These are phyloP conservation scores for Agaricus blazei DNA, from an alignment of 768 basidiomycete species.

Conservation along the genomic window DNA sequence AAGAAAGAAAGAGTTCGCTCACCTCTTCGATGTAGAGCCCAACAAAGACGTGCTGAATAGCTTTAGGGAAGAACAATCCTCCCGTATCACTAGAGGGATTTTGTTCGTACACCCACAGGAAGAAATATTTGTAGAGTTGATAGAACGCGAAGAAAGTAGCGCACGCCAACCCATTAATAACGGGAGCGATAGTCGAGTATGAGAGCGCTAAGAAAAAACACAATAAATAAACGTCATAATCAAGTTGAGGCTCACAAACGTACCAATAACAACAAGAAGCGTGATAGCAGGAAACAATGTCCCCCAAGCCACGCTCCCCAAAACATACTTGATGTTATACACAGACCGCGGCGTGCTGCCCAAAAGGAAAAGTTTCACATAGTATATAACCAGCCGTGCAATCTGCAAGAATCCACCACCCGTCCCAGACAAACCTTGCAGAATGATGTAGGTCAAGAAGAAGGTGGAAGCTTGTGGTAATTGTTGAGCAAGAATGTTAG, in stretches of 20 bases:
- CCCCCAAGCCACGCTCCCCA: conserved; percentile 70
- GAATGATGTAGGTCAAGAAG: conserved; percentile 83
- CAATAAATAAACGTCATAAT: conserved; percentile 20
- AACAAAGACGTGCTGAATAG: conserved; percentile 89
- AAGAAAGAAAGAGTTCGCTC: conserved; percentile 4
- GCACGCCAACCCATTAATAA: conserved; percentile 88
- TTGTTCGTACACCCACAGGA: conserved; percentile 76
- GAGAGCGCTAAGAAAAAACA: conserved; percentile 45
- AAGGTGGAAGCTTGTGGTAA: conserved; percentile 84
- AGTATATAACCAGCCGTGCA: conserved; percentile 75
- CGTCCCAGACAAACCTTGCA: conserved; percentile 77
- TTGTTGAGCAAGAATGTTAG: conserved; percentile 67
- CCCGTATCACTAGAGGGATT: conserved; percentile 73
- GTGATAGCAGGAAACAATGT: conserved; percentile 68
- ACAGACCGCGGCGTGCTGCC: conserved; percentile 87
- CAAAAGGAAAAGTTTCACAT: conserved; percentile 82
- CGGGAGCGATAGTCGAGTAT: conserved; percentile 87
- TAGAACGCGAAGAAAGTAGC: conserved; percentile 83
- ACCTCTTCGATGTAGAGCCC: conserved; percentile 86
- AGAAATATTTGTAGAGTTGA: conserved; percentile 81
- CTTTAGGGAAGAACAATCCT: conserved; percentile 93
- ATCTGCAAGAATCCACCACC: conserved; percentile 80
- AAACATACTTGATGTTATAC: conserved; percentile 76
- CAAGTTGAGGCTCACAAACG: conserved; percentile 29
- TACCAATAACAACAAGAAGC: conserved; percentile 68